Percentiles rank a stretch among this genome's conserved stretches.
These are phyloP conservation scores for Camillea tinctor DNA, from an alignment of 2,329 filamentous ascomycete species.

Conservation along the genomic window DNA sequence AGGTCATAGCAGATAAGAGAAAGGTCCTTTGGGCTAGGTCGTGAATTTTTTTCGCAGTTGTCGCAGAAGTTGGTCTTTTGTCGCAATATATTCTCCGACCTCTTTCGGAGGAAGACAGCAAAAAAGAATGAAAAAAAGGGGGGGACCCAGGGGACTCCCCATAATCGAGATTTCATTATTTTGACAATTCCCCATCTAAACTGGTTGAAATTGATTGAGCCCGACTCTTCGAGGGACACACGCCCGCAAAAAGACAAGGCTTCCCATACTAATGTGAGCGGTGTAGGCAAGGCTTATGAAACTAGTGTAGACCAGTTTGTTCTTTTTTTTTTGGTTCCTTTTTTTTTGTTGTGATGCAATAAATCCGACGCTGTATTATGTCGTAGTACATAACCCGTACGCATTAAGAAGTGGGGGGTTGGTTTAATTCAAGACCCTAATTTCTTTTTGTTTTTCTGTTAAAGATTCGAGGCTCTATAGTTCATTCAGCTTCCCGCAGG, in stretches of 20 bases:
- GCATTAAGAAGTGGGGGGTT: neutral
- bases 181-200: neutral
- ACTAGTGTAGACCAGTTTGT: no score
- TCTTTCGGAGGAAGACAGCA: neutral
- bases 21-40: neutral
- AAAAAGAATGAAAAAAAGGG: no score
- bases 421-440: neutral
- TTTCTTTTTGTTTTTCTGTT: no score
- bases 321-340: no score
- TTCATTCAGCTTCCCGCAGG: neutral
- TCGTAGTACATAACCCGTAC: neutral
- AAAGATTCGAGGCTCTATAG: neutral
- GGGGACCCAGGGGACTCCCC: no score
- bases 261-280: conserved; percentile 9
- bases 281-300: conserved; percentile 11
- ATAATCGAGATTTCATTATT: neutral
- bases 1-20: neutral
- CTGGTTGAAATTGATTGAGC: neutral
- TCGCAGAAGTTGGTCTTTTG: neutral
- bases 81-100: neutral
- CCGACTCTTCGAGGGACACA: conserved; percentile 11
- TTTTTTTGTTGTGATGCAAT: neutral
- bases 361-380: neutral
- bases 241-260: conserved; percentile 5
- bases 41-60: neutral